Base-by-base conservation (phyloP, 495 filamentous ascomycete species). In the Hyaloscypha bicolor region DNA sequence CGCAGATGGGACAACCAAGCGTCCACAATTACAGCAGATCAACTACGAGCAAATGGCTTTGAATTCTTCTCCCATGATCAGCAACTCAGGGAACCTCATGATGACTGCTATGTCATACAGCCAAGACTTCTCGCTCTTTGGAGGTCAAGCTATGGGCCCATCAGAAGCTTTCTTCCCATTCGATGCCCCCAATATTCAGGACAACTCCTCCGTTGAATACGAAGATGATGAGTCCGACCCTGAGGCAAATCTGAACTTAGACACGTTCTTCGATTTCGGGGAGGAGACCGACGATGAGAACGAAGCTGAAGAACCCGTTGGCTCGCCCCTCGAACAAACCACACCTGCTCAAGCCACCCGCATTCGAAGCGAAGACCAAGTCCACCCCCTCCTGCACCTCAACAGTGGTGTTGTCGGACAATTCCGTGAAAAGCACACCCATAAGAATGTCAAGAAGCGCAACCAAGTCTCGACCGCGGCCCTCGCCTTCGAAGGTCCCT, bases 371-470 rank as follows among this genome's bases (percentile, higher is more conserved):
- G 82, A 82, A 51, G 83, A 86, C 62, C 73, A 74, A 69, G 75
- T 72, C 69, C 78, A 75, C 73, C 83, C 76, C 25, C 85, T 88
- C 72, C 80, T 93, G 45, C 91, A 93, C 65, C 86, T 93, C 62
- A 86, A 90, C 53, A 58, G 48, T 33, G 85, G 87, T 61, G 83
- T 88, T 45, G 90, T 93, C 66, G 90, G 89, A 37, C 89, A 91
- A 9, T 95, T 94, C 79, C 90, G 91, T 51, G 86, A 86, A 45
- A 91, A 93, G 72, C 90, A 94, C 75, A 86, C 86, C 73, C 87
- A 88, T 65, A 89, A 91, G 72, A 85, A 90, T 69, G 83, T 90
- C 42, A 81, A 91, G 64, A 87, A 87, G 74, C 85, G 86, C 67
- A 81, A 83, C 67, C 77, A 79, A 55, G 82, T 78, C 59, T 78